Conservation (phyloP, 106 monocot genomes). For the Acorus calamus region DNA sequence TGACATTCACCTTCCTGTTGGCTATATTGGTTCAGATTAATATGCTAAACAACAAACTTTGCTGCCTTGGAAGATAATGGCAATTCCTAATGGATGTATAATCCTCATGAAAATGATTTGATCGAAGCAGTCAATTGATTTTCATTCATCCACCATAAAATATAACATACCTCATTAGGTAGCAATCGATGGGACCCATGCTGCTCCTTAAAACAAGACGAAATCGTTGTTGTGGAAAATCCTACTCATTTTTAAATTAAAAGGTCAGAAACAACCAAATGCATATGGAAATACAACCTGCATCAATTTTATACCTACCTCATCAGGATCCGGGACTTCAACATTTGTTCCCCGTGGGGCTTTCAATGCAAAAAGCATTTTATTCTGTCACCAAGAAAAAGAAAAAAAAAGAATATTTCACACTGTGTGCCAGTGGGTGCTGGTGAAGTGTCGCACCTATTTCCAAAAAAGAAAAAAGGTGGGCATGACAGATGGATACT, state of each 20-base stretch:
- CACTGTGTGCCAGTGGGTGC: too few relatives aligned
- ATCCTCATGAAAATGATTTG: too few relatives aligned
- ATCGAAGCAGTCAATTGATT: too few relatives aligned
- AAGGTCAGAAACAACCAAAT: too few relatives aligned
- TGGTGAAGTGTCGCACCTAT: too few relatives aligned
- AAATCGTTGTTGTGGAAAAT: constrained; percentile 43
- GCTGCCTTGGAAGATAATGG: too few relatives aligned
- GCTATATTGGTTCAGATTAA: too few relatives aligned
- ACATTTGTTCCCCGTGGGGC: constrained; percentile 91
- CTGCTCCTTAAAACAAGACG: constrained; percentile 73
- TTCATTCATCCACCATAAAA: neutral
- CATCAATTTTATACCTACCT: constrained; percentile 22
- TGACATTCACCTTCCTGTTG: too few relatives aligned
- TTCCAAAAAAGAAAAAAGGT: too few relatives aligned
- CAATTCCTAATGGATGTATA: too few relatives aligned
- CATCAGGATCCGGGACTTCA: constrained; percentile 88
- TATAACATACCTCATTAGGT: constrained; percentile 55
- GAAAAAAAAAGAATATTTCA: neutral
- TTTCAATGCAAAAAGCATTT: constrained; percentile 70
- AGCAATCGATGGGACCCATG: constrained; percentile 80
- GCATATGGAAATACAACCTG: neutral
- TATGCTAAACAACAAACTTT: too few relatives aligned
- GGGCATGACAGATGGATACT: too few relatives aligned
- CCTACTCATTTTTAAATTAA: neutral
- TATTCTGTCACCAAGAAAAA: constrained; percentile 30